Percentiles rank a stretch among this genome's conserved stretches.
These are phyloP conservation scores for Zizania latifolia DNA, from an alignment of 176 grass and related monocot genomes.

Conservation along the genomic window DNA sequence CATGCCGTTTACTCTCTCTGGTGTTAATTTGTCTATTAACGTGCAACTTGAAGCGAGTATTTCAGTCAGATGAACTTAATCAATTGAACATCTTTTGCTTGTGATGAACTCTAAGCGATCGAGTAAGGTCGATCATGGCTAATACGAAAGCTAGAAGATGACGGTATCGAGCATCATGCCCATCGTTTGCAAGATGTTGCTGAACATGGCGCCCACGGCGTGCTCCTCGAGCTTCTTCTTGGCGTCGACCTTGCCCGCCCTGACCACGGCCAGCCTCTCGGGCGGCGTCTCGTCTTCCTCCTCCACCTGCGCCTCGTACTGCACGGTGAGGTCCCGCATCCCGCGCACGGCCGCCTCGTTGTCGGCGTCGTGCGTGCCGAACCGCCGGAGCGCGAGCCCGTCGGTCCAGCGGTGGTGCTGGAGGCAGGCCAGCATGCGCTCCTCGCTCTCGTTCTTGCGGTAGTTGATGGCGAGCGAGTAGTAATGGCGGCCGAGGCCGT, in stretches of 20 bases:
- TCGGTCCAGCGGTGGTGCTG: background rate
- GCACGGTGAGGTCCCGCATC: constrained; percentile 43
- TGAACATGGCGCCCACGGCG: constrained; percentile 48
- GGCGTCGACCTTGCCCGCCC: constrained; percentile 51
- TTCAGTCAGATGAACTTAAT: background rate
- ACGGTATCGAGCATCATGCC: constrained; percentile 65
- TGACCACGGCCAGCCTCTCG: constrained; percentile 55
- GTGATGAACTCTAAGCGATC: too few relatives aligned
- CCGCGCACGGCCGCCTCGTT: background rate
- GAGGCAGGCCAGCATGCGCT: constrained; percentile 1
- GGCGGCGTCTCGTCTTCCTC: constrained; percentile 59
- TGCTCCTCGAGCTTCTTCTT: constrained; percentile 59
- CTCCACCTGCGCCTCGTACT: constrained; percentile 53
- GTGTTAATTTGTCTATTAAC: background rate
- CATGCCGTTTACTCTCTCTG: too few relatives aligned
- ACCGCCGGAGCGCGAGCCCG: background rate
- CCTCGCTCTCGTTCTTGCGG: background rate
- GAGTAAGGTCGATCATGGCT: too few relatives aligned
- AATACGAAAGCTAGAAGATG: constrained; percentile 15
- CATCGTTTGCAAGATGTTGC: constrained; percentile 50
- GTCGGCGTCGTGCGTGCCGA: background rate
- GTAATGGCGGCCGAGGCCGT: background rate
- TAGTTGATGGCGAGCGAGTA: constrained; percentile 9
- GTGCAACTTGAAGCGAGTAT: background rate
- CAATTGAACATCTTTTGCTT: background rate